Conservation (phyloP, 2,329 filamentous ascomycete species). For the Pseudocercospora ulei region DNA sequence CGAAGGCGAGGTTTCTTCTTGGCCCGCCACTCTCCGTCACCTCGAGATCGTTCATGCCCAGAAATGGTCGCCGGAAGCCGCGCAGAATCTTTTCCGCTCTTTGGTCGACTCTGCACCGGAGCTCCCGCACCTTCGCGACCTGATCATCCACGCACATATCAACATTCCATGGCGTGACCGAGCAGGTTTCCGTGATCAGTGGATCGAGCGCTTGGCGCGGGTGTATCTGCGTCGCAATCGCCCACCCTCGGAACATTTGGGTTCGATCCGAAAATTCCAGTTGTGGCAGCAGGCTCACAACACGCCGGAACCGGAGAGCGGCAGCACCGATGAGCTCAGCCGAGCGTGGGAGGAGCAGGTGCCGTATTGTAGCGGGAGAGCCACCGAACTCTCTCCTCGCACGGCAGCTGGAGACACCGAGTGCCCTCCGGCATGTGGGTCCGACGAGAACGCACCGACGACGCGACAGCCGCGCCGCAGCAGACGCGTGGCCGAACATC, state of each 20-base stretch:
- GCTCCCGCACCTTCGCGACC: constrained; percentile 56
- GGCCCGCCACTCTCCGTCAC: constrained; percentile 61
- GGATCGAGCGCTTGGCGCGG: constrained; percentile 59
- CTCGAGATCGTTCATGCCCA: constrained; percentile 70
- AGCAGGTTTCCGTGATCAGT: constrained; percentile 65
- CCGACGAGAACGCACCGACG: constrained; percentile 10
- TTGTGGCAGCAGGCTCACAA: constrained; percentile 34
- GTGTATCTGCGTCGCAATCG: constrained; percentile 51
- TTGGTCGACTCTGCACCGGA: constrained; percentile 60
- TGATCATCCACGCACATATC: constrained; percentile 68
- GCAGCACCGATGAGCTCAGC: constrained; percentile 15
- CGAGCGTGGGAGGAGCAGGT: constrained; percentile 13
- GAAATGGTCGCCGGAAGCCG: constrained; percentile 59
- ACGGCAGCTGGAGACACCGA: constrained; percentile 25
- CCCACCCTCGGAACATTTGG: constrained; percentile 40
- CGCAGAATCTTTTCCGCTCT: constrained; percentile 68
- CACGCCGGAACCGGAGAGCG: neutral
- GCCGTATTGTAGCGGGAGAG: constrained; percentile 15
- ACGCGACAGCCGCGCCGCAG: constrained; percentile 27
- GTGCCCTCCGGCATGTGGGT: constrained; percentile 21
- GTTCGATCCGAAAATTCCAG: constrained; percentile 38
- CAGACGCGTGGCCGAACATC: constrained; percentile 26
- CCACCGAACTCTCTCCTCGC: constrained; percentile 25
- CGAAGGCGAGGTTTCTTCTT: constrained; percentile 58
- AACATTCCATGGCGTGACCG: constrained; percentile 72